Percentiles rank a stretch among this genome's conserved stretches.
These are phyloP conservation scores for Persicaria tinctoria DNA, from an alignment of 148 eudicot genomes.

Conservation along the genomic window DNA sequence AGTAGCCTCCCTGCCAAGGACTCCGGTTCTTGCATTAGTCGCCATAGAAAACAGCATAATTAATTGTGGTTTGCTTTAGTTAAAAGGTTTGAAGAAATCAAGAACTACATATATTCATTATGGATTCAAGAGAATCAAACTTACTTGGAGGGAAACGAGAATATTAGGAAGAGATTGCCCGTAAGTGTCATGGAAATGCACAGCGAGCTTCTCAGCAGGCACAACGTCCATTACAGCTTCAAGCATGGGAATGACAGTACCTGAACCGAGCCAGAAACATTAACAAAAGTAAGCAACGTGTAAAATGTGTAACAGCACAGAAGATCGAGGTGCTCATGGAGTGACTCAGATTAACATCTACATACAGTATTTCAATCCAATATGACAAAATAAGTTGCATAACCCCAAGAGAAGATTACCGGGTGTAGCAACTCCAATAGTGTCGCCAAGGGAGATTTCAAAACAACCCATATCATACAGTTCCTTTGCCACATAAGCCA, in stretches of 20 bases:
- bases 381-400: no score
- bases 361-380: background rate
- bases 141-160: constrained; percentile 59
- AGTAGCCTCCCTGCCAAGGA: no score
- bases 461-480: constrained; percentile 92
- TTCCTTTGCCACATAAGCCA: constrained; percentile 88
- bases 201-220: constrained; percentile 54
- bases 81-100: no score
- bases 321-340: background rate
- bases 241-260: constrained; percentile 60
- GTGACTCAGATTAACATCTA: background rate
- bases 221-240: constrained; percentile 56
- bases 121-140: constrained; percentile 7
- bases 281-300: background rate
- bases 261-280: constrained; percentile 24
- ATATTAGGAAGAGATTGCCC: constrained; percentile 71
- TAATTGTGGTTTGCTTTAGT: no score
- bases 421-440: constrained; percentile 83
- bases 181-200: constrained; percentile 70
- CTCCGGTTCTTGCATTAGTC: no score
- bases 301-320: background rate
- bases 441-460: constrained; percentile 92
- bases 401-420: constrained; percentile 31
- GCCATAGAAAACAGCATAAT: background rate
- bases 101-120: no score